These are phyloP conservation scores for Botryosphaeria agaves DNA, from an alignment of 2,329 filamentous ascomycete genomes.

Conservation along the genomic window DNA sequence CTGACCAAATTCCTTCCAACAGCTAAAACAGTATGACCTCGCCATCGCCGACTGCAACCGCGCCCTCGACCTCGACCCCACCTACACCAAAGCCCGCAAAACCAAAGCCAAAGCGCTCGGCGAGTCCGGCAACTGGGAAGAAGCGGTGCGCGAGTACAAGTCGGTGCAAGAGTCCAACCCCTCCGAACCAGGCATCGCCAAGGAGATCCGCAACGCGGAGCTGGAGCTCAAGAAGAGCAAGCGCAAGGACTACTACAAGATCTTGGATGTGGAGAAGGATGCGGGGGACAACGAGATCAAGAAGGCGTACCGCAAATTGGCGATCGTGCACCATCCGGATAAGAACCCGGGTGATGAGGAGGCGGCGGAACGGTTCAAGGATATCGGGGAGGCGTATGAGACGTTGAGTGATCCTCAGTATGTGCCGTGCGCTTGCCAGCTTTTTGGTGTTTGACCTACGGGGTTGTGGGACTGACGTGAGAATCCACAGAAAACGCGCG, in stretches of 20 bases:
- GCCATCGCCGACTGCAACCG: slow-evolving; percentile 76
- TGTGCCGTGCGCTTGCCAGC: no score
- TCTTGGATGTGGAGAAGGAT: slow-evolving; percentile 74
- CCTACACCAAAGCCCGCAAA: slow-evolving; percentile 80
- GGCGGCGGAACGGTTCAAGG: slow-evolving; percentile 90
- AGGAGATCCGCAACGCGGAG: slow-evolving; percentile 80
- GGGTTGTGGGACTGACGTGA: slow-evolving; percentile 4
- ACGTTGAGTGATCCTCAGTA: slow-evolving; percentile 86
- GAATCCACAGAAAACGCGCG: slow-evolving; percentile 51
- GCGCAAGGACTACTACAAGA: slow-evolving; percentile 98
- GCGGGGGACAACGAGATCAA: slow-evolving; percentile 77
- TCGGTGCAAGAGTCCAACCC: slow-evolving; percentile 68
- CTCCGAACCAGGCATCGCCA: slow-evolving; percentile 59
- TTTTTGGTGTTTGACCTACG: no score
- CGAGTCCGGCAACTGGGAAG: slow-evolving; percentile 78
- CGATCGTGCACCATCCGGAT: slow-evolving; percentile 88
- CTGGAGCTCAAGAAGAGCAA: slow-evolving; percentile 94
- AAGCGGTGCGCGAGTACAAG: slow-evolving; percentile 80
- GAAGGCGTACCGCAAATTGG: slow-evolving; percentile 89
- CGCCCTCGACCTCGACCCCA: slow-evolving; percentile 65
- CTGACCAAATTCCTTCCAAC: slow-evolving; percentile 6
- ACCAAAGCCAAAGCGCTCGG: slow-evolving; percentile 85
- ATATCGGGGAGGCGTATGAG: slow-evolving; percentile 94
- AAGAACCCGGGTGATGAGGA: slow-evolving; percentile 82
- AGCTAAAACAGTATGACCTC: slow-evolving; percentile 64